Percentiles rank a stretch among this genome's conserved stretches.
phyloP scores from a whole-genome alignment of 345 rosid genomes.

The Salix arbutifolia region DNA sequence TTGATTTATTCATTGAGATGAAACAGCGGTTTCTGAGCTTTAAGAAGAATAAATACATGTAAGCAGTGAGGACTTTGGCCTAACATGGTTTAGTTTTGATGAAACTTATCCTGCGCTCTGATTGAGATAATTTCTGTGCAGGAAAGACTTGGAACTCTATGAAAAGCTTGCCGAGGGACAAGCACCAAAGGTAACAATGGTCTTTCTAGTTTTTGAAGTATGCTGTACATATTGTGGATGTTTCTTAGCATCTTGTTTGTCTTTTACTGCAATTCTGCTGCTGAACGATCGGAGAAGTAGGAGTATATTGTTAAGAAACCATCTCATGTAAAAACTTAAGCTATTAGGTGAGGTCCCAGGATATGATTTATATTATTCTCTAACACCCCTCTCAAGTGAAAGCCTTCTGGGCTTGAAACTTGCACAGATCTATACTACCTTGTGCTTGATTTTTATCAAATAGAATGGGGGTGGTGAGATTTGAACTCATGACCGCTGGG shows the following conservation, averaged over 20 bases:
- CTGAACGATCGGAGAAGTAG: not conserved
- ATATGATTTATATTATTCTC: too few species aligned
- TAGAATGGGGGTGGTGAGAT: too few species aligned
- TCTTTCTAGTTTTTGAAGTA: not conserved
- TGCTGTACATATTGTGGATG: not conserved
- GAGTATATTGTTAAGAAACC: not conserved
- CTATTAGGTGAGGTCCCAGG: too few species aligned
- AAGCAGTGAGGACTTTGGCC: constrained; percentile 22
- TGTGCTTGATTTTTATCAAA: too few species aligned
- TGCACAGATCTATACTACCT: fast-evolving
- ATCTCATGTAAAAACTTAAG: too few species aligned
- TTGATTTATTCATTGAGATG: constrained; percentile 50
- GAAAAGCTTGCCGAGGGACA: constrained; percentile 64
- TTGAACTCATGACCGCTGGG: too few species aligned
- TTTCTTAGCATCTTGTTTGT: not conserved
- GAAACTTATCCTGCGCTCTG: constrained; percentile 4
- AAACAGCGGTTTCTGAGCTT: constrained; percentile 64
- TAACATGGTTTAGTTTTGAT: constrained; percentile 8
- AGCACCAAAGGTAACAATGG: constrained; percentile 67
- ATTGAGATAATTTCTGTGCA: constrained; percentile 28
- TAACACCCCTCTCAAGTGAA: too few species aligned
- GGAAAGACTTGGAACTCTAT: constrained; percentile 68
- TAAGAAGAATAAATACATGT: constrained; percentile 70
- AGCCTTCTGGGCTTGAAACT: too few species aligned
- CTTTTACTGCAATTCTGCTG: constrained; percentile 8